phyloP scores from a whole-genome alignment of 805 yeast genomes.

The Cyberlindnera xylosilytica region DNA sequence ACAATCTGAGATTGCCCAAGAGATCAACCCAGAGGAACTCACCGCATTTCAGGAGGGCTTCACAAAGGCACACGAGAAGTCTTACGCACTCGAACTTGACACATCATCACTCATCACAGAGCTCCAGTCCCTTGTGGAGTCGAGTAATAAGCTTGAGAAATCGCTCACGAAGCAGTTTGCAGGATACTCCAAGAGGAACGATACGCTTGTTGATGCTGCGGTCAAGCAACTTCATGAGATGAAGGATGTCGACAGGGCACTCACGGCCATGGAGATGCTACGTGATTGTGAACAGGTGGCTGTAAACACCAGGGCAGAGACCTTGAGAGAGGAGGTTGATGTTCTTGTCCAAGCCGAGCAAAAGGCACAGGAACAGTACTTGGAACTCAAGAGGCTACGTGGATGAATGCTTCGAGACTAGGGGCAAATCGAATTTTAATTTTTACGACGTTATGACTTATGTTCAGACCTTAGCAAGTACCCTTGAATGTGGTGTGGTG shows the following conservation, averaged over 20 bases:
- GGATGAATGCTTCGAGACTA: too few relatives aligned
- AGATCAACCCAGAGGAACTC: conserved; percentile 9
- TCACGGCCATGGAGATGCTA: conserved; percentile 22
- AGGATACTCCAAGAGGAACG: conserved; percentile 14
- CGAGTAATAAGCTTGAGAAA: conserved; percentile 20
- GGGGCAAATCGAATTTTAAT: too few relatives aligned
- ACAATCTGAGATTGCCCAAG: conserved; percentile 11
- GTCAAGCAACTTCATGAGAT: conserved; percentile 11
- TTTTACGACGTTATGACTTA: neutral
- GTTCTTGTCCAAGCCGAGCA: conserved; percentile 22
- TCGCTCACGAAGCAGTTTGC: conserved; percentile 9
- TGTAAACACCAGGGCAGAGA: conserved; percentile 11
- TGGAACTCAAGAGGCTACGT: conserved; percentile 10
- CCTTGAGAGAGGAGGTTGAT: conserved; percentile 25
- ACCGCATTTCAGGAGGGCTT: conserved; percentile 12
- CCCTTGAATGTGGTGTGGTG: conserved; percentile 30
- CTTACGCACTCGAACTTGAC: neutral
- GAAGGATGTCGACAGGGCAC: conserved; percentile 23
- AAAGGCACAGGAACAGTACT: conserved; percentile 20
- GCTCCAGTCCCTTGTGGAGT: conserved; percentile 14
- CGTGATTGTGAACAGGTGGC: conserved; percentile 16
- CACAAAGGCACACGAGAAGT: conserved; percentile 1
- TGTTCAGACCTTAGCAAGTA: conserved; percentile 19
- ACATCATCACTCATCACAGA: conserved; percentile 7
- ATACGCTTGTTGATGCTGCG: conserved; percentile 13